Base-by-base conservation (phyloP, 108 stramenopile species). In the Stephanodiscus triporus region DNA sequence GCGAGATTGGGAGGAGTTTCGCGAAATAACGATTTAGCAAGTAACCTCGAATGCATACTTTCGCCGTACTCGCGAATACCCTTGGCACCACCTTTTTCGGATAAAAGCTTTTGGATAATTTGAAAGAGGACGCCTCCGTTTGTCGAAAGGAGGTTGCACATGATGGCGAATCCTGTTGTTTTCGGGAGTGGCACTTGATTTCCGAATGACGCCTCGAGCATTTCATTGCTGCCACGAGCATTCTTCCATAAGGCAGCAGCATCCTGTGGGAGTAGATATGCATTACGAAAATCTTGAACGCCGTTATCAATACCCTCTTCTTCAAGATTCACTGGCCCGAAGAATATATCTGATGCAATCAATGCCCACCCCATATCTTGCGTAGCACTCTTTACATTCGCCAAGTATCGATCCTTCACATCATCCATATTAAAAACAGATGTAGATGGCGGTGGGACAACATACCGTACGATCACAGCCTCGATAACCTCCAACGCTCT, bases 401-500 rank as follows among this genome's bases (percentile, higher is more conserved):
- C 43, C 17, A 54, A 45, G 32, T 72, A 65, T 29, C 57, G 67
- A 50, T 27, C 30, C 45, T 75, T 58, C 9, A 63, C 49, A 58
- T 74, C 68, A 34, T 67, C 36, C 34, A 68, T 67, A 34, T 77
- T 65, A 17, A 20, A 42, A 29, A 27, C 47, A 20, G 59, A 66
- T 13, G 73, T 43, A 5, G 73, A 36, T 36, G 57, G 19, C 30
- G 45, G 62, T 24, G 87, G 81, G n/a, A 78, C 68, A 17, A 70
- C 56, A 68, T 95, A 92, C 6, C 88, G 80, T 24, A 77, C 66
- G 5, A 93, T 20, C 6, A 87, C 85, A n/a, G 89, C 82, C 38
- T 89, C 85, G 19, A 90, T 68, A n/a, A 93, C 89, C 19, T 83
- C 87, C 67, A 92, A 62, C 1, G 90, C 87, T 47, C 81, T 72